Conservation (phyloP, 1,284 basidiomycete species). For the Tylopilus orsonianus region DNA sequence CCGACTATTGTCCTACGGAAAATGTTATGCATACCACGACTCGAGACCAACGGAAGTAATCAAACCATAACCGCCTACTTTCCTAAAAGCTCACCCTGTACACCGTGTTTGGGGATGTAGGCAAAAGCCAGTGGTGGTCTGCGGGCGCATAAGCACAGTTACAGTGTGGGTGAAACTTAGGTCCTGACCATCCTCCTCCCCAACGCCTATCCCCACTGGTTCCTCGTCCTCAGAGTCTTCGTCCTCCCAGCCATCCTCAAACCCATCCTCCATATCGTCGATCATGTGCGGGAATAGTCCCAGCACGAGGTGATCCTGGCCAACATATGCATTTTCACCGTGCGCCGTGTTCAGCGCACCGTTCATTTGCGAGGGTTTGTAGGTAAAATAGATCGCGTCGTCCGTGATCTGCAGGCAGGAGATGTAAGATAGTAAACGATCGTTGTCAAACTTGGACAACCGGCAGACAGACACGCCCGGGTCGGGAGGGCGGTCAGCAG, state of each 20-base stretch:
- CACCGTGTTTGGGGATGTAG: constrained; percentile 24
- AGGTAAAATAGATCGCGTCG: constrained; percentile 50
- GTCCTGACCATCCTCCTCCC: constrained; percentile 10
- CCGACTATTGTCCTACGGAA: background rate
- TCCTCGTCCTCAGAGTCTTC: constrained; percentile 18
- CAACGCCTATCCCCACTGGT: background rate
- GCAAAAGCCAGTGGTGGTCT: constrained; percentile 28
- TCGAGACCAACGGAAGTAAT: background rate
- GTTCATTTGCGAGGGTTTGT: constrained; percentile 31
- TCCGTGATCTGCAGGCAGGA: constrained; percentile 61
- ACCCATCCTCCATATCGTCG: constrained; percentile 18
- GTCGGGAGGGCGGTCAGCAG: constrained; percentile 18
- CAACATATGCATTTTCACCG: background rate
- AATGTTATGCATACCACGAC: background rate
- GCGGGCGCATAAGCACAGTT: constrained; percentile 1
- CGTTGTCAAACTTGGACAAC: constrained; percentile 40
- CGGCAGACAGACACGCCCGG: constrained; percentile 35
- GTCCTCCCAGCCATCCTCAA: constrained; percentile 14
- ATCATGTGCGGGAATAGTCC: constrained; percentile 9
- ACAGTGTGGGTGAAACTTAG: background rate
- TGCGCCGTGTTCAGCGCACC: background rate
- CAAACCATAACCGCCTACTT: background rate
- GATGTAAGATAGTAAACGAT: constrained; percentile 36
- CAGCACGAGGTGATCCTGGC: background rate
- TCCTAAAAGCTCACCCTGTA: constrained; percentile 25